Percentiles rank a stretch among this genome's conserved stretches.
Conservation (phyloP, 495 filamentous ascomycete genomes). For the Aspergillus saccharolyticus region DNA sequence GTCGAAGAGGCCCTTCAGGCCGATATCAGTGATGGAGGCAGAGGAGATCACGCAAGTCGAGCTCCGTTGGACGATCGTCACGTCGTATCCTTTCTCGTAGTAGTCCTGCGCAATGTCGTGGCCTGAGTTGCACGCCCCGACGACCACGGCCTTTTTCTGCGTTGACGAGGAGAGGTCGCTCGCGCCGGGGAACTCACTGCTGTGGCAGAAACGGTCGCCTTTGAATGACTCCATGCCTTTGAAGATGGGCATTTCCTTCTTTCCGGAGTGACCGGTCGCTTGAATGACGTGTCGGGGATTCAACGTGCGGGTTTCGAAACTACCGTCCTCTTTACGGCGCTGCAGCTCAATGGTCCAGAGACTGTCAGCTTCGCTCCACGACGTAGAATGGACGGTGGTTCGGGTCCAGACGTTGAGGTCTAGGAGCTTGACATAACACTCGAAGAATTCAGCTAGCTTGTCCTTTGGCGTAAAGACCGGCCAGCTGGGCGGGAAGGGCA, state of each 20-base stretch:
- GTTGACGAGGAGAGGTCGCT: slow-evolving; percentile 22
- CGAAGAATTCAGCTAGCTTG: slow-evolving; percentile 75
- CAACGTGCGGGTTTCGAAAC: slow-evolving; percentile 49
- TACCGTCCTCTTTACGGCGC: slow-evolving; percentile 45
- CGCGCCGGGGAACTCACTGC: slow-evolving; percentile 61
- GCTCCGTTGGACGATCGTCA: slow-evolving; percentile 79
- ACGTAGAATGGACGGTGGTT: slow-evolving; percentile 45
- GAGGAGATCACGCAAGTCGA: slow-evolving; percentile 66
- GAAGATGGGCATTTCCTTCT: slow-evolving; percentile 59
- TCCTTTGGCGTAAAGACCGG: slow-evolving; percentile 71
- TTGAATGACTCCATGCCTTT: slow-evolving; percentile 57
- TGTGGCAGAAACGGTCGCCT: slow-evolving; percentile 56
- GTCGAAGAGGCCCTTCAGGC: slow-evolving; percentile 56
- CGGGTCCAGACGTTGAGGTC: slow-evolving; percentile 74
- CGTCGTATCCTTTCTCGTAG: slow-evolving; percentile 73
- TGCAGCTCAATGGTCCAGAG: slow-evolving; percentile 58
- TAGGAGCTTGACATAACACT: slow-evolving; percentile 64
- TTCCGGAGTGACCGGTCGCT: slow-evolving; percentile 68
- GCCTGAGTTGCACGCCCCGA: slow-evolving; percentile 76
- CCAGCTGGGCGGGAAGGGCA: slow-evolving; percentile 65
- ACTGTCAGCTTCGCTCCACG: slow-evolving; percentile 50
- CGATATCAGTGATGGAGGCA: slow-evolving; percentile 47
- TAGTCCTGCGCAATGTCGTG: slow-evolving; percentile 83
- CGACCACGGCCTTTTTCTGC: slow-evolving; percentile 70
- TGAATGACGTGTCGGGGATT: slow-evolving; percentile 65